Evolutionary conservation across 306 rosid genomes (phyloP), one percentile per base, ranked within the genome.

Genomic region (Lathyrus sativus): DNA sequence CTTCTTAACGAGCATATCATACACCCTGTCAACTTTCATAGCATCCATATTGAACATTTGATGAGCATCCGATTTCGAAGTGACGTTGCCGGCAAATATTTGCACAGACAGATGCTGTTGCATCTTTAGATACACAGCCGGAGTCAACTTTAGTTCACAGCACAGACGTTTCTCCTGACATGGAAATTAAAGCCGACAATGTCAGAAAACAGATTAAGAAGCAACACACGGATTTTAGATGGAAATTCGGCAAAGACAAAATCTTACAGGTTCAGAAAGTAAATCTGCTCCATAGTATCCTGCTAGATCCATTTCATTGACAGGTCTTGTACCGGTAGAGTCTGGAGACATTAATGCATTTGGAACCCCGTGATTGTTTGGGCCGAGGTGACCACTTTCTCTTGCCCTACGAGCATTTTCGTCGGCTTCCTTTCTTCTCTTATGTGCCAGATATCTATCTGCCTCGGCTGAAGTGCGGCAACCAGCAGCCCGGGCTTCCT

Each of bases 401-500:
- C 81, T 88, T 24, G 62, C 76, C 81, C 93, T 72, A 18, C 81
- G 77, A 74, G 78, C 78, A 72, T 28, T 77, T 67, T 85, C 95
- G 28, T 93, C 97, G 11, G 85, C 85, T 81, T 78, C 97, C 77
- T 79, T 84, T 78, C 62, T 82, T 78, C 88, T 83, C 80, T 87
- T 95, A 8, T 72, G 81, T 53, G 72, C 69, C 69, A 84, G 79
- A 79, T 85, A 90, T 78, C 83, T 81, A 65, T 90, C 92, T 53
- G 85, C 99, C 78, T 90, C 96, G 0, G 78, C 82, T 5, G 90
- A 44, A 55, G 80, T 82, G 65, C 89, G 90, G 72, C 91, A 95
- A 54, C 99, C 99, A 31, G 95, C 91, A 78, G 78, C 78, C 51
- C 78, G 79, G 19, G 97, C 96, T 68, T 95, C 96, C 99, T 90